Evolutionary conservation across 2,329 filamentous ascomycete species (phyloP).

Genomic region (Fusarium piperis): DNA sequence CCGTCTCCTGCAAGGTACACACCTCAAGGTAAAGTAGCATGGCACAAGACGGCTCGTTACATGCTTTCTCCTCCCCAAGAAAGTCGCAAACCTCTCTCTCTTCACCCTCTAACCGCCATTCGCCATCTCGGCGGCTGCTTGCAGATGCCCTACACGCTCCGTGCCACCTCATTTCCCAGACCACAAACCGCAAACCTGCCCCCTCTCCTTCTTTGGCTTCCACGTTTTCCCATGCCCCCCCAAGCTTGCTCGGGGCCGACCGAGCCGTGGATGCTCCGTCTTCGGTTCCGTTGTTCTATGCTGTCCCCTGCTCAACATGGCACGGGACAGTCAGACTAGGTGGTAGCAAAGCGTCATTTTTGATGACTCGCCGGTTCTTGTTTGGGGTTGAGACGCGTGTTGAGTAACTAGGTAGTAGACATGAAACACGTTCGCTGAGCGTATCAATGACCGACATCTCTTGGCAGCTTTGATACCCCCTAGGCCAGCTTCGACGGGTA

Average conservation of each 20-base stretch:
- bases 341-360: not conserved
- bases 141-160: conserved; percentile 26
- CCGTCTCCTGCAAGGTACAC: not conserved
- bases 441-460: not conserved
- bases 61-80: conserved; percentile 8
- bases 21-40: not conserved
- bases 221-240: conserved; percentile 18
- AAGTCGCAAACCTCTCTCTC: not conserved
- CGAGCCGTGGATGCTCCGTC: conserved; percentile 8
- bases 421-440: not conserved
- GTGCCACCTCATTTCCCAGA: conserved; percentile 29
- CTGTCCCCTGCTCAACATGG: not conserved
- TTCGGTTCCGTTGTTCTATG: not conserved
- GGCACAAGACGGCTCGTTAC: conserved; percentile 29
- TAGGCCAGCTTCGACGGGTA: not conserved
- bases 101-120: conserved; percentile 9
- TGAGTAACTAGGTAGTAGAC: not conserved
- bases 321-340: not conserved
- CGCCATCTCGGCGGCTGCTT: conserved; percentile 22
- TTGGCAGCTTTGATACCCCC: not conserved
- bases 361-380: not conserved
- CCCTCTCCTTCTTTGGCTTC: not conserved
- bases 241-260: conserved; percentile 22
- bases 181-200: conserved; percentile 5
- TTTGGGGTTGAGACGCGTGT: not conserved